Base-by-base conservation (phyloP, 2,329 filamentous ascomycete genomes). In the Monosporascus sp. region DNA sequence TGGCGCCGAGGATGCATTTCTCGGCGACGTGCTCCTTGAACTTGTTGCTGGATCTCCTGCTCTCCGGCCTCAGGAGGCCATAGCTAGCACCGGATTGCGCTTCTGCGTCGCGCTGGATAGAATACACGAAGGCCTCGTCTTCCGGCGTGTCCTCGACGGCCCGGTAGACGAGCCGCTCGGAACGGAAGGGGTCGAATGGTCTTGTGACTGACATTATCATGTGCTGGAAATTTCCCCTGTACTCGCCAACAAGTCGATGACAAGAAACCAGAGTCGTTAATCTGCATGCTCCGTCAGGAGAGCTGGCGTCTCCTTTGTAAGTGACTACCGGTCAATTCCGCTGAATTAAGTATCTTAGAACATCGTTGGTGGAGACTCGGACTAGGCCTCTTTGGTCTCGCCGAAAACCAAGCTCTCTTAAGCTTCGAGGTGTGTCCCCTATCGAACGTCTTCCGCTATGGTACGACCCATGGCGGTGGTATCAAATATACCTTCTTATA, bases 121-220 rank as follows among this genome's bases (percentile, higher is more conserved):
- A 43, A 50, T 65, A 59, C 31, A 69, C 60, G 52, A 70, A 67
- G 11, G 52, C 53, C n/a, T 65, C 62, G 38, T 70, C 65, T 41
- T 68, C 66, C 7, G 64, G 59, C 4, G 63, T 66, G 45, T 67
- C 59, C 49, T 72, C 66, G 14, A 72, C 57, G 4, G 69, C 68
- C 7, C 70, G 68, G 55, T 72, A 73, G 26, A 70, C 56, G 2
- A 75, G 68, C 5, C 71, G 65, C 19, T 65, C 55, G 1, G 72
- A 74, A 50, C 56, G 61, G 60, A 72, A 74, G 16, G 64, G 60
- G 45, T 69, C 59, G 26, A 66, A 59, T 3, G 62, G 62, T 37
- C 55, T 57, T 40, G 52, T 47, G 9, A 38, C 22, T n/a, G 56
- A 53, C 58, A 63, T 64, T 45, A 4, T 9, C 22, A 8, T 24